Conservation (phyloP, 495 filamentous ascomycete genomes). For the Viridothelium virens region DNA sequence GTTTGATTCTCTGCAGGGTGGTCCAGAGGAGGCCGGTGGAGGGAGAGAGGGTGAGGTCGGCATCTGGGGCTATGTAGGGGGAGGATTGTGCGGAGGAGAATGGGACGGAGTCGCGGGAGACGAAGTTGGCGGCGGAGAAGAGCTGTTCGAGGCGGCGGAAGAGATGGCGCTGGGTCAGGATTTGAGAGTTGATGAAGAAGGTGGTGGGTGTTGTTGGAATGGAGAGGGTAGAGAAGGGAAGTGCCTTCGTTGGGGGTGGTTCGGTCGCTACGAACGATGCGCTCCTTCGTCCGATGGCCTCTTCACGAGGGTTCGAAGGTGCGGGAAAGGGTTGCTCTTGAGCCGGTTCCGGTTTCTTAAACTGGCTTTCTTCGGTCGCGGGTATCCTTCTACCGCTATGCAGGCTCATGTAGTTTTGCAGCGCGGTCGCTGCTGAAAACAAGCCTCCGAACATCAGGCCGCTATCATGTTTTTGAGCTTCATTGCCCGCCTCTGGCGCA, state of each 20-base stretch:
- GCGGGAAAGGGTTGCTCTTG: neutral
- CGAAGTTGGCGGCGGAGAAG: slow-evolving; percentile 47
- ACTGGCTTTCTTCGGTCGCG: neutral
- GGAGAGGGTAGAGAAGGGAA: slow-evolving; percentile 11
- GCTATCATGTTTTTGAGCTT: slow-evolving; percentile 10
- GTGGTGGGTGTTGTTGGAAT: slow-evolving; percentile 25
- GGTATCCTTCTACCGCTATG: slow-evolving; percentile 15
- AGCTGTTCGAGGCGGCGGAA: slow-evolving; percentile 41
- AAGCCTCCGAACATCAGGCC: slow-evolving; percentile 29
- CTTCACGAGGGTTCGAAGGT: neutral
- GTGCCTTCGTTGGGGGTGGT: neutral
- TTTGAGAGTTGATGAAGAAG: slow-evolving; percentile 45
- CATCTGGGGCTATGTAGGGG: slow-evolving; percentile 46
- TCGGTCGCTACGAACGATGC: neutral
- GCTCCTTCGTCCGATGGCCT: too few relatives aligned
- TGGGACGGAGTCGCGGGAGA: slow-evolving; percentile 49
- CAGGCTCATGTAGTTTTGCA: slow-evolving; percentile 27
- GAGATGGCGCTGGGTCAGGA: slow-evolving; percentile 41
- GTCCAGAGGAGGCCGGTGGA: slow-evolving; percentile 61
- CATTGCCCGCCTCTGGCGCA: neutral
- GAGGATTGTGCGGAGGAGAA: slow-evolving; percentile 17
- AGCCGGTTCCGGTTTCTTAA: neutral
- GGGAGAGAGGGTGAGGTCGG: slow-evolving; percentile 69
- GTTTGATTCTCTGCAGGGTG: slow-evolving; percentile 65
- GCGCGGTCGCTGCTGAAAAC: slow-evolving; percentile 28